A percentile compares a stretch with the other conserved stretches of the same genome.
These are phyloP conservation scores for Oryza glumipatula DNA, from an alignment of 176 grass and related monocot species.

Conservation along the genomic window DNA sequence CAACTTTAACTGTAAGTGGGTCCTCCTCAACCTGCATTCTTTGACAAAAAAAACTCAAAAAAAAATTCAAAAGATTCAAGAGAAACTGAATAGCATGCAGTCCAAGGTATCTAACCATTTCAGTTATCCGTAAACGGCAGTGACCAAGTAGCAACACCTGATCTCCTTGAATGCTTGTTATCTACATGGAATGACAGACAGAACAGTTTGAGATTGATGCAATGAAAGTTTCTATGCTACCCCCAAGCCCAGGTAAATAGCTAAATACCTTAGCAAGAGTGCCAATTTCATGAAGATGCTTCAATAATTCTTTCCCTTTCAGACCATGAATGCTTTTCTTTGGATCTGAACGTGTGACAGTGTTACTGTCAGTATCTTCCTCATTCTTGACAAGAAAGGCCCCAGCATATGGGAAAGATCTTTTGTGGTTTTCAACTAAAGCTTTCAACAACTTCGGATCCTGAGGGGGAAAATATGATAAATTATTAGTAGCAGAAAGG, in stretches of 20 bases:
- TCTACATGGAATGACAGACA: constrained; percentile 46
- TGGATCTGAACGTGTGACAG: constrained; percentile 45
- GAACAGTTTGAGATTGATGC: constrained; percentile 13
- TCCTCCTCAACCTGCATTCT: constrained; percentile 64
- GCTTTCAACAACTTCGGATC: constrained; percentile 57
- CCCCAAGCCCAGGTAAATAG: background rate
- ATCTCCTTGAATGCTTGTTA: constrained; percentile 61
- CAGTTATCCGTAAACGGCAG: constrained; percentile 56
- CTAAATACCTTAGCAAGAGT: constrained; percentile 57
- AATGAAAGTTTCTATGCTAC: background rate
- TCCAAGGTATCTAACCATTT: constrained; percentile 45
- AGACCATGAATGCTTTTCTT: constrained; percentile 64
- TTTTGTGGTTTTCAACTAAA: constrained; percentile 64
- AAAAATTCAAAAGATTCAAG: background rate
- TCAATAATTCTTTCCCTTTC: constrained; percentile 69
- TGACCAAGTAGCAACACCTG: constrained; percentile 63
- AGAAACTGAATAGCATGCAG: constrained; percentile 27
- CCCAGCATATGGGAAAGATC: constrained; percentile 59
- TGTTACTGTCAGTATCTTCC: constrained; percentile 38
- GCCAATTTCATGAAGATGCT: constrained; percentile 68
- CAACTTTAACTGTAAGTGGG: constrained; percentile 70
- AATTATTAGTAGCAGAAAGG: constrained; percentile 22
- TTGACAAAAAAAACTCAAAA: background rate
- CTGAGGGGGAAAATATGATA: constrained; percentile 25
- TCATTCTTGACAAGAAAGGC: constrained; percentile 74